Conservation (phyloP, 495 filamentous ascomycete species). For the Podospora didyma region DNA sequence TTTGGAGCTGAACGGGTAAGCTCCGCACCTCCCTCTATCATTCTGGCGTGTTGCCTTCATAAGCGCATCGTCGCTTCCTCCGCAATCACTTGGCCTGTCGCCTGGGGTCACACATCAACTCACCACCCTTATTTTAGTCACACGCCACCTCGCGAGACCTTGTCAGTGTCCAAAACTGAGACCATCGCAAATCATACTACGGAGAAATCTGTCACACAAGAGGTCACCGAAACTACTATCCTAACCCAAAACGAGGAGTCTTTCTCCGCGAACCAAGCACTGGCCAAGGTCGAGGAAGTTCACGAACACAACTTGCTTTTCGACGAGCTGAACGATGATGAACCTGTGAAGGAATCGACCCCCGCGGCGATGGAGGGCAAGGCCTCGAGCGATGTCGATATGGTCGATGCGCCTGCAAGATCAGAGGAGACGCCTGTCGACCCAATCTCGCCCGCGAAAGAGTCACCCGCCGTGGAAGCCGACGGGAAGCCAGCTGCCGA, state of each 20-base stretch:
- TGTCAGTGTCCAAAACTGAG: constrained; percentile 2
- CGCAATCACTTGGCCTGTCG: neutral
- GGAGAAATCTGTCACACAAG: neutral
- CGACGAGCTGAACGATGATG: neutral
- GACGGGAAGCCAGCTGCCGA: too few species aligned
- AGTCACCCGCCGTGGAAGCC: too few species aligned
- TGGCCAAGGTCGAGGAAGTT: neutral
- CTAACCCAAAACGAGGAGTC: constrained; percentile 17
- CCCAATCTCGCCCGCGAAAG: neutral
- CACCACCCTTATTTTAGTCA: too few species aligned
- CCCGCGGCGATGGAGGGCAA: constrained; percentile 8
- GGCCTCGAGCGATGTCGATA: constrained; percentile 23
- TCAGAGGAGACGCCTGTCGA: neutral
- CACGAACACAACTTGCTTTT: neutral
- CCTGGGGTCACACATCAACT: too few species aligned
- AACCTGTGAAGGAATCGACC: neutral
- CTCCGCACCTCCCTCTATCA: neutral
- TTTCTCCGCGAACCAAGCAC: constrained; percentile 21
- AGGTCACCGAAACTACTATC: neutral
- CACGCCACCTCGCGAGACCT: neutral
- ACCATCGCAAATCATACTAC: constrained; percentile 1
- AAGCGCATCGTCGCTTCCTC: neutral
- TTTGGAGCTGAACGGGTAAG: constrained; percentile 29
- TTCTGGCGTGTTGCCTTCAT: neutral
- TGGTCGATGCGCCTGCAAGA: constrained; percentile 28